Evolutionary conservation across 2,329 filamentous ascomycete genomes (phyloP), one percentile per base, ranked within the genome.

Genomic region (Xylaria sp.): DNA sequence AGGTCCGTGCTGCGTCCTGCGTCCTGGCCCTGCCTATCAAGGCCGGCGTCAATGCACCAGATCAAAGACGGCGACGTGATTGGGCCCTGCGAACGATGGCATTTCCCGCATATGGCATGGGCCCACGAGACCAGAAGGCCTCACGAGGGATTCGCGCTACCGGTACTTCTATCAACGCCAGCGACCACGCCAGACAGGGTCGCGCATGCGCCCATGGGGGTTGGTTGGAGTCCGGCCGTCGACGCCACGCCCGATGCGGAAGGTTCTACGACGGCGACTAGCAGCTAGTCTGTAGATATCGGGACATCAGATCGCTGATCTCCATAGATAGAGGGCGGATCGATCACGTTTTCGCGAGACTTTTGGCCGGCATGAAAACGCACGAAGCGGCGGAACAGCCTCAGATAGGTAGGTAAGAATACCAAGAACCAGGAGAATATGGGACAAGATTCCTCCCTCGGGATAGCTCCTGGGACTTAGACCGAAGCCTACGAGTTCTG

Each of bases 211-310:
- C 13, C 2, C 42, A 46, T 16, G 11, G 42, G 42, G 10, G 13
- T n/a, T n/a, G 37, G 37, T 42, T 18, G 2, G 18, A 48, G 18
- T 49, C 18, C 6, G 7, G 18, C 18, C 7, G 13, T 46, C 42
- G n/a, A 46, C 42, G 42, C 42, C 42, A 46, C 42, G 3, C 47
- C 47, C 18, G 47, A 49, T 49, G 23, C 19, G 60, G 60, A 59
- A 62, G 60, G 58, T 60, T 51, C n/a, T 52, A 16, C 42, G 37
- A 50, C 34, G 30, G 39, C 53, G 30, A 34, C 49, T 47, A 51
- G 54, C 37, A 57, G 39, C 42, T 44, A n/a, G 55, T 19, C 35
- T 39, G 47, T 16, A 16, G 10, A 46, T 35, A 8, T 51, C 35
- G 13, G 48, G 30, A 16, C 18, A 37, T 37, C 13, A 51, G 35